phyloP scores from a whole-genome alignment of 2,329 filamentous ascomycete genomes.

The Fusarium anguioides region DNA sequence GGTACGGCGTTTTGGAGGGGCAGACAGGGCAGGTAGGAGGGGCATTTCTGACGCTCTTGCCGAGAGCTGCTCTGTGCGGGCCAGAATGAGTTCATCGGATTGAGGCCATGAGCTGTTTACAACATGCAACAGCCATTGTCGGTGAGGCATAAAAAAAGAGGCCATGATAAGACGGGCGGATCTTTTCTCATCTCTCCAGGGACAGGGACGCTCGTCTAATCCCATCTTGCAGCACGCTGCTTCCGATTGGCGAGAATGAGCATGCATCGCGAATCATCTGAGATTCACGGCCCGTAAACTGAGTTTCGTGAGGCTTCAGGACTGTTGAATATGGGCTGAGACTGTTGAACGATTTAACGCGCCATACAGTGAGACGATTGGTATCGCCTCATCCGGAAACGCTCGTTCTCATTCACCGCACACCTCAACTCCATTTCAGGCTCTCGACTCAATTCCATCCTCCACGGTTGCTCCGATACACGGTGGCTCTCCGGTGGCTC shows the following conservation, averaged over 20 bases:
- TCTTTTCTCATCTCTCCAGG: constrained; percentile 26
- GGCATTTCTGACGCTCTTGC: constrained; percentile 32
- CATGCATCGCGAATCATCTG: constrained; percentile 21
- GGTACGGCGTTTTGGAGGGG: constrained; percentile 23
- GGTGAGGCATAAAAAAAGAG: constrained; percentile 39
- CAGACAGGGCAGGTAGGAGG: constrained; percentile 30
- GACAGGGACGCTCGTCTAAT: constrained; percentile 22
- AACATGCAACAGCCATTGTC: constrained; percentile 38
- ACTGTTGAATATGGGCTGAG: constrained; percentile 35
- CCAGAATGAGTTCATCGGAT: constrained; percentile 41
- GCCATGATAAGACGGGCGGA: constrained; percentile 36
- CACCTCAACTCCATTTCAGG: constrained; percentile 40
- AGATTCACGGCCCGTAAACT: constrained; percentile 17
- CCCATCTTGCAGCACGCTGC: constrained; percentile 35
- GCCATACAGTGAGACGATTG: constrained; percentile 33
- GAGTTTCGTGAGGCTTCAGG: constrained; percentile 20
- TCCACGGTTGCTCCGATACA: constrained; percentile 27
- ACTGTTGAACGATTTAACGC: constrained; percentile 33
- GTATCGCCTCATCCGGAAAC: constrained; percentile 20
- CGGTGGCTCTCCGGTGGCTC: constrained; percentile 42
- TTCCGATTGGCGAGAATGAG: constrained; percentile 38
- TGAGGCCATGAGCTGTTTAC: constrained; percentile 40
- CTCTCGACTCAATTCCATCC: constrained; percentile 1
- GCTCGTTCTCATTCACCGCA: constrained; percentile 39
- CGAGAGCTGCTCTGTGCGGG: constrained; percentile 36